Base-by-base conservation (phyloP, 2,329 filamentous ascomycete genomes). In the Chaetomiaceae sp. region DNA sequence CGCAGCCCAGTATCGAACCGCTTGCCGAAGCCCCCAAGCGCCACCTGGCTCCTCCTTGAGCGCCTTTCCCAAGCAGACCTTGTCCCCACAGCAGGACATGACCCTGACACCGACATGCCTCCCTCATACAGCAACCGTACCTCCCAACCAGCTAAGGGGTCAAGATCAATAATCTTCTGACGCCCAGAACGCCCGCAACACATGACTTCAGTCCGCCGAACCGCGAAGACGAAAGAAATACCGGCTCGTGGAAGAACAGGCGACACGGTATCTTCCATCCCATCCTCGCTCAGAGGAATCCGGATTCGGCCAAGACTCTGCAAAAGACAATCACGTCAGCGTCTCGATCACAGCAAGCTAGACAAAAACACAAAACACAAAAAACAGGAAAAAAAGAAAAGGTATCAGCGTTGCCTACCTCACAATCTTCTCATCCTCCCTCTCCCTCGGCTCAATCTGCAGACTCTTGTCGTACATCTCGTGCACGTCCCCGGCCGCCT, bases 391-490 rank as follows among this genome's bases (percentile, higher is more conserved):
- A 7, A 31, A 15, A 17, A 38, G 12, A 43, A 39, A 44, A 22
- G 7, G n/a, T n/a, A 19, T 7, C 20, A 22, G n/a, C 17, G 2
- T 19, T 48, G 79, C 82, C 66, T 85, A 95, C 91, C 94, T 95
- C 69, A 96, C 92, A 78, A 99, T 97, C 80, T 97, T 97, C 75
- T 99, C 94, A 68, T 99, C 94, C 75, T 99, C 94, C 65, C 94
- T 83, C 76, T 99, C 94, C 65, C 94, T 83, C 59, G 94, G 94
- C 71, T 99, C 94, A 56, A 99, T 85, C 66, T 86, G 81, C 73
- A 99, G 77, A 74, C 91, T 96, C 79, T 91, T 91, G 72, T 97
- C 91, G 76, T 97, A 99, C 94, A 97, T 97, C 77, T 97, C 92
- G 71, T 97, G 91, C 59, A 99, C 94, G 69, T 97, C 92, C 48